Conservation (phyloP, 495 filamentous ascomycete genomes). For the Choiromyces venosus region DNA sequence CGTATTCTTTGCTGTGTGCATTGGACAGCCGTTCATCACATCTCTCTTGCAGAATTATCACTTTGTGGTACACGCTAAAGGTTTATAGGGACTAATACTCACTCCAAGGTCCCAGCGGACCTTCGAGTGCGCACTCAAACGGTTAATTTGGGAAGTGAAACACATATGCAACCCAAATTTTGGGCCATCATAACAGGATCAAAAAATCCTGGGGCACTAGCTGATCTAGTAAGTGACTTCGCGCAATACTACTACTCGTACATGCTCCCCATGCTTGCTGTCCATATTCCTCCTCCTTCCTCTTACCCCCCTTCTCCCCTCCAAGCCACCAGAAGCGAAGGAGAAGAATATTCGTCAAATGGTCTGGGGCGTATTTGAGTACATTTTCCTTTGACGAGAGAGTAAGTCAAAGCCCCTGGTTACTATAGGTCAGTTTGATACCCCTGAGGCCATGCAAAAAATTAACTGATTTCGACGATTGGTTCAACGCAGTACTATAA, state of each 20-base stretch:
- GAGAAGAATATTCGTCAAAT: neutral
- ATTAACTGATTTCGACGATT: constrained; percentile 10
- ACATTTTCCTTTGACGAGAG: neutral
- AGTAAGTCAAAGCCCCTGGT: constrained; percentile 11
- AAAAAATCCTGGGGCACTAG: neutral
- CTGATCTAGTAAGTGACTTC: neutral
- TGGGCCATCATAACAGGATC: neutral
- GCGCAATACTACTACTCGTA: neutral
- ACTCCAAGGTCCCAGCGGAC: neutral
- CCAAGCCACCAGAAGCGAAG: neutral
- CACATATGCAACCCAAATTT: neutral
- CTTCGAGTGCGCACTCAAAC: neutral
- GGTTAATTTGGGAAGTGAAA: neutral
- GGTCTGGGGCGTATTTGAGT: neutral
- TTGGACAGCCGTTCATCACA: neutral
- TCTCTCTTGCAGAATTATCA: neutral
- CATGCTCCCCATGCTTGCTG: neutral
- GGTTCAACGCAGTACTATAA: neutral
- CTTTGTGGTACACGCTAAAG: neutral
- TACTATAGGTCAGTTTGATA: constrained; percentile 26
- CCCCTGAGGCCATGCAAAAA: constrained; percentile 16
- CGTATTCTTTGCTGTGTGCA: neutral
- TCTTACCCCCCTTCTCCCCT: neutral
- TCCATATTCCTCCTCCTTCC: neutral
- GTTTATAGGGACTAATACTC: neutral